These are phyloP conservation scores for Taphrina deformans DNA, from an alignment of 1,139 yeast species.

Conservation along the genomic window DNA sequence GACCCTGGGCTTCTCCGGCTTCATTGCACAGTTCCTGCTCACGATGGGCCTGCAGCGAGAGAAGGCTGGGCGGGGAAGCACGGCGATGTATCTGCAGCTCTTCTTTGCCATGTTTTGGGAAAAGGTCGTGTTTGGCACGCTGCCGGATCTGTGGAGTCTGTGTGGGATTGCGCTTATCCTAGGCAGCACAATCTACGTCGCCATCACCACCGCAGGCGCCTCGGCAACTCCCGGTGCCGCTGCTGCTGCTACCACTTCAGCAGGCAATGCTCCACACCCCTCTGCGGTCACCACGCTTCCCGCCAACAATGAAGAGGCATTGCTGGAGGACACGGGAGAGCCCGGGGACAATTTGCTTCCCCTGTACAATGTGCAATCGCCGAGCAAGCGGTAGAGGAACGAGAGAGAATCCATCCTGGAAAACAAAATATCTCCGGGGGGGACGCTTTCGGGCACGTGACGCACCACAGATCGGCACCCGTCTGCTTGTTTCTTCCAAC, in stretches of 20 bases:
- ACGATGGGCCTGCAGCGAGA: conserved; percentile 86
- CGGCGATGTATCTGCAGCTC: conserved; percentile 73
- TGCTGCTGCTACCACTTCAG: not conserved
- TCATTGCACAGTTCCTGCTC: conserved; percentile 71
- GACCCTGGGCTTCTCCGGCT: conserved; percentile 72
- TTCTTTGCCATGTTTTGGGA: conserved; percentile 82
- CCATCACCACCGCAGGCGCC: conserved; percentile 50
- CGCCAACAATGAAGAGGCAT: conserved; percentile 5
- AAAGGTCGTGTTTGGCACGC: conserved; percentile 64
- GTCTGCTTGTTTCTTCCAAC: too few relatives aligned
- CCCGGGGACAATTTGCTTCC: not conserved
- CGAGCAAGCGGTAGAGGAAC: not conserved
- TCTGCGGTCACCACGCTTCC: not conserved
- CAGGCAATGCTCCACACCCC: not conserved
- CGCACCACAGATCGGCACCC: too few relatives aligned
- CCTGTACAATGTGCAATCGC: not conserved
- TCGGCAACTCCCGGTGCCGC: not conserved
- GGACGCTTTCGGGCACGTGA: too few relatives aligned
- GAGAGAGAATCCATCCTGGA: too few relatives aligned
- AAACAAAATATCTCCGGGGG: too few relatives aligned
- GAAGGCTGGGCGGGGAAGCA: conserved; percentile 72
- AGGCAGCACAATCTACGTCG: conserved; percentile 62
- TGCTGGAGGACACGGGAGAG: conserved; percentile 5
- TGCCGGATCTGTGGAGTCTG: conserved; percentile 68
- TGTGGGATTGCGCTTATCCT: conserved; percentile 69